Percentiles rank a stretch among this genome's conserved stretches.
These are phyloP conservation scores for Laetiporus sulphureus DNA, from an alignment of 1,284 basidiomycete species.

Conservation along the genomic window DNA sequence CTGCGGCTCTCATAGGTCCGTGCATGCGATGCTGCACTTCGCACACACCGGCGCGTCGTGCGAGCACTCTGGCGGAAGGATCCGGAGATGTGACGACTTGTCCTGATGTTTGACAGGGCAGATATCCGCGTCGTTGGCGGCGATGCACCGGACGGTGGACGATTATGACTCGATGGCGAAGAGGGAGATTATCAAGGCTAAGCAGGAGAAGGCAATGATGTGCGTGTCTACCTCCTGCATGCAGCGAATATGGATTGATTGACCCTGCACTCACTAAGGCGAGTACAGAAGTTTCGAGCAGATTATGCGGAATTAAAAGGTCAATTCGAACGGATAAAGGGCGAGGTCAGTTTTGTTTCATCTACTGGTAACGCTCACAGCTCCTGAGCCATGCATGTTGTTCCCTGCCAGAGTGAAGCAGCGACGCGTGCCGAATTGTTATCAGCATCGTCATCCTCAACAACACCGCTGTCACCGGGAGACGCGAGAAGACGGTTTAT, in stretches of 20 bases:
- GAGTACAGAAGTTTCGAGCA: conserved; percentile 74
- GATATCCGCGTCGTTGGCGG: conserved; percentile 90
- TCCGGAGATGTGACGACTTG: background rate
- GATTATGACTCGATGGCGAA: conserved; percentile 96
- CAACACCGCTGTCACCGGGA: conserved; percentile 39
- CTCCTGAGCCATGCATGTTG: background rate
- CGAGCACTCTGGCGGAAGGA: too few relatives aligned
- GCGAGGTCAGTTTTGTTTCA: conserved; percentile 31
- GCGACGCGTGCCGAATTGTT: conserved; percentile 57
- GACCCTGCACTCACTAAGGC: conserved; percentile 39
- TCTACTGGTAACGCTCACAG: background rate
- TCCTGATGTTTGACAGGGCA: conserved; percentile 56
- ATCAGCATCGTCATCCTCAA: conserved; percentile 38
- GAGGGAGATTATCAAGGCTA: conserved; percentile 89
- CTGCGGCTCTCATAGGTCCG: conserved; percentile 78
- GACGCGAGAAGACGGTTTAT: conserved; percentile 58
- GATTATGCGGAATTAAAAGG: conserved; percentile 68
- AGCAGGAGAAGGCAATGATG: conserved; percentile 92
- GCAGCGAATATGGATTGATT: too few relatives aligned
- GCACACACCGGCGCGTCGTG: too few relatives aligned
- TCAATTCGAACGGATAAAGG: conserved; percentile 67
- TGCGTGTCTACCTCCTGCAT: conserved; percentile 33
- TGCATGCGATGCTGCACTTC: conserved; percentile 11
- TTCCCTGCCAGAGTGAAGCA: conserved; percentile 44
- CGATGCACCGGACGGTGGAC: conserved; percentile 87